A percentile compares a stretch with the other conserved stretches of the same genome.
Evolutionary conservation across 163 green algal genomes (phyloP).

Genomic region (Trebouxia gelatinosa): DNA sequence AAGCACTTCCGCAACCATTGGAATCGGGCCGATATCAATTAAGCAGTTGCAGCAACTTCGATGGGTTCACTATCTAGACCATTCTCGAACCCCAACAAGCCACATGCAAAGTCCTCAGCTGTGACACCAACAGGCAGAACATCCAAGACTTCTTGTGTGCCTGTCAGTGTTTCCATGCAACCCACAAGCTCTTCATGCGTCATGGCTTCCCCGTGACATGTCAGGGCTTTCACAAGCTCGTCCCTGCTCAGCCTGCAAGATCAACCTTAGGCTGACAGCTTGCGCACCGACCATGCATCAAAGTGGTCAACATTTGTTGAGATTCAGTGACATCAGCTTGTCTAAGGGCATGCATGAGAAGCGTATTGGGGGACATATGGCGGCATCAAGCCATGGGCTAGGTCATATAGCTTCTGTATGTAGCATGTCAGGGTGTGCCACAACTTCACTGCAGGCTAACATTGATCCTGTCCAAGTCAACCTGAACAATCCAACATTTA

Average conservation of each 20-base stretch:
- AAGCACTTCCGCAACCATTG: too few species aligned
- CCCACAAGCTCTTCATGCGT: conserved; percentile 46
- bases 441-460: background rate
- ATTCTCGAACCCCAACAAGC: conserved; percentile 62
- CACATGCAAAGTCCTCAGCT: conserved; percentile 46
- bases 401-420: background rate
- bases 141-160: conserved; percentile 35
- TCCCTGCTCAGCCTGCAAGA: conserved; percentile 38
- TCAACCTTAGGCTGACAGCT: background rate
- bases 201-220: conserved; percentile 54
- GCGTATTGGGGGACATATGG: background rate
- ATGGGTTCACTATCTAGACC: conserved; percentile 1
- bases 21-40: too few species aligned
- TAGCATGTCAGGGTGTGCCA: background rate
- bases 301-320: background rate
- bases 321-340: background rate
- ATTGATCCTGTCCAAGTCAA: background rate
- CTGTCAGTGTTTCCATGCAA: conserved; percentile 49
- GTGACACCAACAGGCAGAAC: conserved; percentile 44
- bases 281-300: background rate
- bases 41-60: too few species aligned
- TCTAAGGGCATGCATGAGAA: background rate
- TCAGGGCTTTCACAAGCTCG: conserved; percentile 49
- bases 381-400: background rate
- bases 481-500: background rate